phyloP scores from a whole-genome alignment of 768 basidiomycete genomes.

The Hypholoma fasciculare region DNA sequence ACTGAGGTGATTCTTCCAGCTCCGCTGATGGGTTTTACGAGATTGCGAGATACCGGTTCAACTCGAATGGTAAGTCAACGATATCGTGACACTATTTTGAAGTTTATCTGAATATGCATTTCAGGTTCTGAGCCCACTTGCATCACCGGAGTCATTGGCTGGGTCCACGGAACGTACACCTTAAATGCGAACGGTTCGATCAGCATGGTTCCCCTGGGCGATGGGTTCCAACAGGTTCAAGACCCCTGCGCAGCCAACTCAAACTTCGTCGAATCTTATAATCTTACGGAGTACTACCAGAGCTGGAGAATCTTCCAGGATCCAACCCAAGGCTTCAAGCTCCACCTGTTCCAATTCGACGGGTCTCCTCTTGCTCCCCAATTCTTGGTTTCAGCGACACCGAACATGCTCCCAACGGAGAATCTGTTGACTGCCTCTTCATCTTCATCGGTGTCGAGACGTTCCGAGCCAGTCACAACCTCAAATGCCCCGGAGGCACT shows the following conservation, averaged over 20 bases:
- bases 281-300: conserved; percentile 64
- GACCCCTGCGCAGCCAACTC: conserved; percentile 89
- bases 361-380: conserved; percentile 74
- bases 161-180: conserved; percentile 83
- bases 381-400: conserved; percentile 65
- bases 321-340: conserved; percentile 54
- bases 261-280: conserved; percentile 85
- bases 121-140: conserved; percentile 83
- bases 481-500: conserved; percentile 26
- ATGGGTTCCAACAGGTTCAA: conserved; percentile 95
- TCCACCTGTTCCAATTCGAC: conserved; percentile 80
- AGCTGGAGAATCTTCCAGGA: conserved; percentile 79
- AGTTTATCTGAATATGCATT: not conserved
- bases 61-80: conserved; percentile 67
- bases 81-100: not conserved
- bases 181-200: conserved; percentile 81
- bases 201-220: conserved; percentile 67
- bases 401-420: conserved; percentile 85
- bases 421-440: conserved; percentile 55
- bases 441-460: conserved; percentile 13
- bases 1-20: conserved; percentile 36
- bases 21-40: conserved; percentile 80
- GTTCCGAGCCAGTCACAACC: conserved; percentile 7
- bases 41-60: conserved; percentile 88
- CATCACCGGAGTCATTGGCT: conserved; percentile 85